Evolutionary conservation across 2,329 filamentous ascomycete genomes (phyloP).

Genomic region (Mycocentrospora acerina): DNA sequence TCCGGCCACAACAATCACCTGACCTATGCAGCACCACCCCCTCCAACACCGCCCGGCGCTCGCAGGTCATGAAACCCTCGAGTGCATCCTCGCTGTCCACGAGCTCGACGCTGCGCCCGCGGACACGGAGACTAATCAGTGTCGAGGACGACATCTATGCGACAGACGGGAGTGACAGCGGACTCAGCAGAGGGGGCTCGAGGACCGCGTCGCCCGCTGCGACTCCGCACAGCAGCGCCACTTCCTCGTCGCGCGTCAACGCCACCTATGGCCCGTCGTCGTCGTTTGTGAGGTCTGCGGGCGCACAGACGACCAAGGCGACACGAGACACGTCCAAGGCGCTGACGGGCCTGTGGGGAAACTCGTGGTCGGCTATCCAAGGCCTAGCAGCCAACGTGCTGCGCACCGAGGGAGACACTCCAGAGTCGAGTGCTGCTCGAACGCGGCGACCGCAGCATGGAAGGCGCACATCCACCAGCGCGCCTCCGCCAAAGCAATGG

Average conservation of each 20-base stretch:
- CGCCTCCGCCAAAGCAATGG: constrained; percentile 49
- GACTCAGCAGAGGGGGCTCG: constrained; percentile 44
- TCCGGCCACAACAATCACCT: constrained; percentile 24
- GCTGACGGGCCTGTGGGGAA: constrained; percentile 51
- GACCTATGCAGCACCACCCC: constrained; percentile 41
- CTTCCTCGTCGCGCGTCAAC: constrained; percentile 37
- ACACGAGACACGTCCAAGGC: constrained; percentile 24
- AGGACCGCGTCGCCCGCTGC: constrained; percentile 46
- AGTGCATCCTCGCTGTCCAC: constrained; percentile 40
- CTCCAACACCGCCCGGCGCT: constrained; percentile 35
- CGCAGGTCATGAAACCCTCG: constrained; percentile 44
- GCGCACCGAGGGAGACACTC: constrained; percentile 40
- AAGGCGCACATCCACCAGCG: constrained; percentile 39
- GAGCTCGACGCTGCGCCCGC: constrained; percentile 49
- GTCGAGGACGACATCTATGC: constrained; percentile 48
- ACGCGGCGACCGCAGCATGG: constrained; percentile 33
- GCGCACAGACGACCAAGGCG: constrained; percentile 24
- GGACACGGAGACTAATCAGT: constrained; percentile 51
- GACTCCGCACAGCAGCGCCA: constrained; percentile 14
- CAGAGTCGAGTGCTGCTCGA: constrained; percentile 16
- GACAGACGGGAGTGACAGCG: constrained; percentile 33
- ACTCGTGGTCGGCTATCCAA: constrained; percentile 52
- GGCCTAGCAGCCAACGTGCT: constrained; percentile 53
- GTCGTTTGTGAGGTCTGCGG: constrained; percentile 25
- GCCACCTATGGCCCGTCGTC: constrained; percentile 30